phyloP scores from a whole-genome alignment of 192 early-diverging fungal species.

The Coemansia sp. region DNA sequence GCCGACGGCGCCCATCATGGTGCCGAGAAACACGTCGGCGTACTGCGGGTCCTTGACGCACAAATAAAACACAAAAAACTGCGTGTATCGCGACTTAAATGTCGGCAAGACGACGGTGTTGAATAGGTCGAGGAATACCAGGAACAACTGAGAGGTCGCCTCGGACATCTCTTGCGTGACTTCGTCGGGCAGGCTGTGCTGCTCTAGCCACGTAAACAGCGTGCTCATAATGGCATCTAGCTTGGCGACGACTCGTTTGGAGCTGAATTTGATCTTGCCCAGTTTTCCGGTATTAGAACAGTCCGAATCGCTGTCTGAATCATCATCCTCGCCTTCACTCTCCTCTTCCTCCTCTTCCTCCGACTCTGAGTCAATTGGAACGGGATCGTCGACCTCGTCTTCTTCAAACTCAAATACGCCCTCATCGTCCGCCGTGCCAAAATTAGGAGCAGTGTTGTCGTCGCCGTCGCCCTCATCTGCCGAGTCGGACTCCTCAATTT shows the following conservation, averaged over 20 bases:
- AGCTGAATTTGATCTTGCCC: slow-evolving; percentile 29
- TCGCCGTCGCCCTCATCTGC: slow-evolving; percentile 46
- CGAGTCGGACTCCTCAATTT: slow-evolving; percentile 77
- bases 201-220: slow-evolving; percentile 63
- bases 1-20: slow-evolving; percentile 60
- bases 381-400: slow-evolving; percentile 13
- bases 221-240: slow-evolving; percentile 72
- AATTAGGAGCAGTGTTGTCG: slow-evolving; percentile 21
- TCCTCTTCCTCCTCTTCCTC: neutral
- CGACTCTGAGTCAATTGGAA: neutral
- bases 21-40: slow-evolving; percentile 77
- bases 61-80: slow-evolving; percentile 89
- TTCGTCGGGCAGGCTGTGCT: slow-evolving; percentile 19
- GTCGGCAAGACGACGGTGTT: slow-evolving; percentile 79
- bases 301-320: slow-evolving; percentile 35
- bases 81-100: slow-evolving; percentile 85
- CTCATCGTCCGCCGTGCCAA: slow-evolving; percentile 7
- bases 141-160: slow-evolving; percentile 59
- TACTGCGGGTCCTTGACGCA: slow-evolving; percentile 67
- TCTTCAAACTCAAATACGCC: slow-evolving; percentile 61
- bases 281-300: slow-evolving; percentile 21
- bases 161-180: slow-evolving; percentile 26
- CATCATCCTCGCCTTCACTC: neutral
- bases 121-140: slow-evolving; percentile 75
- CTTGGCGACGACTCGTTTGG: slow-evolving; percentile 64